A percentile compares a stretch with the other conserved stretches of the same genome.
Conservation (phyloP, 192 early-diverging fungal species). For the Haplosporangium gracile region DNA sequence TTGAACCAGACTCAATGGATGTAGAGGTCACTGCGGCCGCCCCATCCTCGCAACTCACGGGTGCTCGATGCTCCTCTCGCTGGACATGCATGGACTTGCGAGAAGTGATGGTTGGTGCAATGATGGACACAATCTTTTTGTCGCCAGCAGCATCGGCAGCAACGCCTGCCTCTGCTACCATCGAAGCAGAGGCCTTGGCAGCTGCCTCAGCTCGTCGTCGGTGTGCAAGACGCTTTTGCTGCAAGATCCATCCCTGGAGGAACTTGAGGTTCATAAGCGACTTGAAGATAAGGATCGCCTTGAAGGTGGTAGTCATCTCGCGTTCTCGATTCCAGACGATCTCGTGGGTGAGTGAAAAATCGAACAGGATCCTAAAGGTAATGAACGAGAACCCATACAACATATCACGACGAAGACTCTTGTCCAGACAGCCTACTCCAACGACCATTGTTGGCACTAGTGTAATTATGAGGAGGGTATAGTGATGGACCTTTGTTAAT, state of each 20-base stretch:
- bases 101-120: neutral
- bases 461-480: neutral
- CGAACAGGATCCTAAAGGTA: slow-evolving; percentile 23
- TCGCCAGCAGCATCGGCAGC: neutral
- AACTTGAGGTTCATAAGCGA: slow-evolving; percentile 34
- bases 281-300: slow-evolving; percentile 27
- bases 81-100: neutral
- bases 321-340: slow-evolving; percentile 7
- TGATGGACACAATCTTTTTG: neutral
- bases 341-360: slow-evolving; percentile 29
- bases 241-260: slow-evolving; percentile 31
- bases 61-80: neutral
- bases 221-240: slow-evolving; percentile 26
- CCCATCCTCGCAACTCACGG: neutral
- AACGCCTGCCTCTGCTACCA: neutral
- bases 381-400: slow-evolving; percentile 19
- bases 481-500: neutral
- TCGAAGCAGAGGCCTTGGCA: neutral
- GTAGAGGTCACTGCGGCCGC: neutral
- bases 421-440: slow-evolving; percentile 29
- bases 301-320: neutral
- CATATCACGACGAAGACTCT: slow-evolving; percentile 28
- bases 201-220: neutral
- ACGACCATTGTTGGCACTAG: slow-evolving; percentile 39
- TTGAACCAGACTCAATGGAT: neutral